These are phyloP conservation scores for Euphrasia confusa DNA, from an alignment of 257 asterid species.

Conservation along the genomic window DNA sequence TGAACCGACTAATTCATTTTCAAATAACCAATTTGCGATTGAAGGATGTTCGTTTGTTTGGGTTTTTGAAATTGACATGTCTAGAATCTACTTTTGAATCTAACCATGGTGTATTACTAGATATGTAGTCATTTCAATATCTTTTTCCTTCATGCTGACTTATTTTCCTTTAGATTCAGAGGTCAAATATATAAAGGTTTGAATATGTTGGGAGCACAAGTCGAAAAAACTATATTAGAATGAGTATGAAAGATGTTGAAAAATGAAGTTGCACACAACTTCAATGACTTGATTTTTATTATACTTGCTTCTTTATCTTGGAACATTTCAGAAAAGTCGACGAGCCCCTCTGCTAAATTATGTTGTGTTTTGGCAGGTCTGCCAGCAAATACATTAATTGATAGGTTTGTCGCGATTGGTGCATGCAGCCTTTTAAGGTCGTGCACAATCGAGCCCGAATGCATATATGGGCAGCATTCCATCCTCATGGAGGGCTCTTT, in stretches of 20 bases:
- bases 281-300: no score
- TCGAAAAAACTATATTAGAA: no score
- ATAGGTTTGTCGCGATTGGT: constrained; percentile 82
- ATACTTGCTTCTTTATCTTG: not conserved
- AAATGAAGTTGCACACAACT: no score
- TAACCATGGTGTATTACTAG: no score
- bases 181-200: no score
- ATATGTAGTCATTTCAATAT: no score
- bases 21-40: not conserved
- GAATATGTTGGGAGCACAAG: no score
- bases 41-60: not conserved
- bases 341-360: constrained; percentile 19
- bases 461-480: constrained; percentile 91
- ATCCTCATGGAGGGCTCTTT: constrained; percentile 92
- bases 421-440: constrained; percentile 81
- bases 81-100: not conserved
- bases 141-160: no score
- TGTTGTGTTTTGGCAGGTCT: constrained; percentile 48
- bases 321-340: not conserved
- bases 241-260: no score
- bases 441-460: constrained; percentile 89
- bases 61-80: not conserved
- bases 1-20: not conserved
- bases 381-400: constrained; percentile 84
- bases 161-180: no score